Evolutionary conservation across 768 basidiomycete species (phyloP).

Genomic region (Strobilomyces confusus): DNA sequence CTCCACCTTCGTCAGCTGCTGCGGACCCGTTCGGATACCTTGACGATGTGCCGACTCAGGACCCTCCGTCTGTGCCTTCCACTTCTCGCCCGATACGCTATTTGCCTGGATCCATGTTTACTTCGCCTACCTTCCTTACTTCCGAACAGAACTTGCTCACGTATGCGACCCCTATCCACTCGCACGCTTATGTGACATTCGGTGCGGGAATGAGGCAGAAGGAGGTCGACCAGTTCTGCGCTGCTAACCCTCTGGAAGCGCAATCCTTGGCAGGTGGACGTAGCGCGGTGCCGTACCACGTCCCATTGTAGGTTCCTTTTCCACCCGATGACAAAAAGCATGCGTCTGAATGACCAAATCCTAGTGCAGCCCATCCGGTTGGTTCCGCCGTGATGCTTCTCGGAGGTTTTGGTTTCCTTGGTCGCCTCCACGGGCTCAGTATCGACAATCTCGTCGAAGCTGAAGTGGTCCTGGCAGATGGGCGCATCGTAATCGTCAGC

Average conservation of each 20-base stretch:
- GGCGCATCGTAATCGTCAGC: slow-evolving; percentile 73
- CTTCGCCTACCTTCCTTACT: slow-evolving; percentile 30
- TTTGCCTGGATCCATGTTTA: slow-evolving; percentile 33
- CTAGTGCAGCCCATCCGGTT: slow-evolving; percentile 74
- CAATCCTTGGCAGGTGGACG: slow-evolving; percentile 46
- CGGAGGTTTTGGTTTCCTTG: slow-evolving; percentile 87
- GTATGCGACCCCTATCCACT: slow-evolving; percentile 56
- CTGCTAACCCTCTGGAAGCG: slow-evolving; percentile 61
- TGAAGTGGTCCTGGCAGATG: slow-evolving; percentile 89
- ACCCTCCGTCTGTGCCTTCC: slow-evolving; percentile 21
- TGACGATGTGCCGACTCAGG: slow-evolving; percentile 34
- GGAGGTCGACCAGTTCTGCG: slow-evolving; percentile 74
- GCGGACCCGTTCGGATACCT: slow-evolving; percentile 64
- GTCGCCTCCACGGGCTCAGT: slow-evolving; percentile 79
- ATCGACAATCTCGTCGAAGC: slow-evolving; percentile 89
- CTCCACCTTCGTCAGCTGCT: slow-evolving; percentile 12
- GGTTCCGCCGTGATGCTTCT: slow-evolving; percentile 79
- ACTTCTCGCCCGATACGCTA: slow-evolving; percentile 21
- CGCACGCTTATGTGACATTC: slow-evolving; percentile 79
- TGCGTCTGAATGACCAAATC: slow-evolving; percentile 5
- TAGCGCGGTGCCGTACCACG: slow-evolving; percentile 69
- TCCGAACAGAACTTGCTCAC: slow-evolving; percentile 40
- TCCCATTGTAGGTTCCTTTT: slow-evolving; percentile 59
- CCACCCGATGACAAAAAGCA: neutral
- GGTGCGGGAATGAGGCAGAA: slow-evolving; percentile 85